These are phyloP conservation scores for Diospyros kaki DNA, from an alignment of 148 eudicot genomes.

Conservation along the genomic window DNA sequence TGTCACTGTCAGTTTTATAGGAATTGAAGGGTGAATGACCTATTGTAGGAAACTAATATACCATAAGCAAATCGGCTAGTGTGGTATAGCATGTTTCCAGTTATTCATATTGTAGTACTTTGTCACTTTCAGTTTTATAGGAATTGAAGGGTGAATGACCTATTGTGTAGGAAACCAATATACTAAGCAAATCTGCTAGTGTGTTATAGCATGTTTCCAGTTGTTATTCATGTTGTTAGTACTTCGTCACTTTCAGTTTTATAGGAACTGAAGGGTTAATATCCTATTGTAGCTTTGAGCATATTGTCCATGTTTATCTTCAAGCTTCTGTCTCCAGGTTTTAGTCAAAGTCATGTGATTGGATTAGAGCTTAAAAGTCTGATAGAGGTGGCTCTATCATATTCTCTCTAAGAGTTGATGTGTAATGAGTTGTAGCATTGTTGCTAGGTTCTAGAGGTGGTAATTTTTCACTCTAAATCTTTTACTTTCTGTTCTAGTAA, in stretches of 20 bases:
- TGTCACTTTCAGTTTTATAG: too few species aligned
- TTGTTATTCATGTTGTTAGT: background rate
- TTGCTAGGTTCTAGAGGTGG: too few species aligned
- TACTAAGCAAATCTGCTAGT: background rate
- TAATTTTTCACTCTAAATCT: too few species aligned
- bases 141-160: background rate
- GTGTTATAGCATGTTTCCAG: background rate
- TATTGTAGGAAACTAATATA: too few species aligned
- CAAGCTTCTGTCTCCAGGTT: too few species aligned
- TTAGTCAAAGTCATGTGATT: too few species aligned
- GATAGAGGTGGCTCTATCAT: background rate
- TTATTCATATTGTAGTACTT: too few species aligned
- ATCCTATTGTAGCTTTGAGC: background rate
- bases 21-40: background rate
- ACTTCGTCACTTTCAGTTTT: too few species aligned
- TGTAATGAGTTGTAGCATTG: background rate
- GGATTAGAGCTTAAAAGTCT: background rate
- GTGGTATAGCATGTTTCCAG: background rate
- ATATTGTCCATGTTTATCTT: background rate
- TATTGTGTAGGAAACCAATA: background rate
- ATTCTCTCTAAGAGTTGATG: background rate
- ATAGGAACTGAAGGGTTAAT: too few species aligned
- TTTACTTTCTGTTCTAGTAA: too few species aligned
- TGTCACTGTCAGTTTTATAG: too few species aligned
- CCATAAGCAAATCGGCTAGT: background rate